phyloP scores from a whole-genome alignment of 2,329 filamentous ascomycete genomes.

The Ascochyta rabiei region DNA sequence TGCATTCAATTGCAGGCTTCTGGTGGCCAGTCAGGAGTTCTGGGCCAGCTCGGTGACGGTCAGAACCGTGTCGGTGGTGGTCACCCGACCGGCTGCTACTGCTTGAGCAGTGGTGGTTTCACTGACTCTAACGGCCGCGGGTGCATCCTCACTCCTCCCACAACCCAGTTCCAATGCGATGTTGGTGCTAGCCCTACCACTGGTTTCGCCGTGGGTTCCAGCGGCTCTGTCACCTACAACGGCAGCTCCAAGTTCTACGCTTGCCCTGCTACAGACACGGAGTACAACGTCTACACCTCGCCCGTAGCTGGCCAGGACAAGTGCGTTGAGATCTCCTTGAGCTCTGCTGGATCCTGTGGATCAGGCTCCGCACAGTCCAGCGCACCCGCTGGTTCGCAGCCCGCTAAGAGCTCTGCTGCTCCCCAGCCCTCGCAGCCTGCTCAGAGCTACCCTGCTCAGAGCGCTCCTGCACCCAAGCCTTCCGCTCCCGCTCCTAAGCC shows the following conservation, averaged over 20 bases:
- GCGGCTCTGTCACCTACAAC: constrained; percentile 60
- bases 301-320: constrained; percentile 52
- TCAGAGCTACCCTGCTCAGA: constrained; percentile 1
- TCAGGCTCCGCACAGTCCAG: constrained; percentile 24
- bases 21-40: constrained; percentile 51
- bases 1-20: constrained; percentile 27
- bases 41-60: constrained; percentile 67
- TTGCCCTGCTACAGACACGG: constrained; percentile 63
- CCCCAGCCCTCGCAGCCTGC: neutral
- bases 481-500: constrained; percentile 1
- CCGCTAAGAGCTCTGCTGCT: neutral
- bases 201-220: constrained; percentile 63
- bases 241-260: constrained; percentile 63
- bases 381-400: constrained; percentile 3
- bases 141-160: constrained; percentile 67
- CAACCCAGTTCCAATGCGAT: constrained; percentile 68
- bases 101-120: constrained; percentile 57
- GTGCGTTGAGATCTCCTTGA: constrained; percentile 58
- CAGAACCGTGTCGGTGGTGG: constrained; percentile 65
- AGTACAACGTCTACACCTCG: constrained; percentile 62
- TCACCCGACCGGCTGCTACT: constrained; percentile 58
- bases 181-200: constrained; percentile 52
- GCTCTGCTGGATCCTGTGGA: constrained; percentile 28
- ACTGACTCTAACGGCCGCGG: constrained; percentile 63
- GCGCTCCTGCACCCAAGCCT: constrained; percentile 2